A percentile compares a stretch with the other conserved stretches of the same genome.
phyloP scores from a whole-genome alignment of 495 filamentous ascomycete species.

The Aspergillus baeticus region DNA sequence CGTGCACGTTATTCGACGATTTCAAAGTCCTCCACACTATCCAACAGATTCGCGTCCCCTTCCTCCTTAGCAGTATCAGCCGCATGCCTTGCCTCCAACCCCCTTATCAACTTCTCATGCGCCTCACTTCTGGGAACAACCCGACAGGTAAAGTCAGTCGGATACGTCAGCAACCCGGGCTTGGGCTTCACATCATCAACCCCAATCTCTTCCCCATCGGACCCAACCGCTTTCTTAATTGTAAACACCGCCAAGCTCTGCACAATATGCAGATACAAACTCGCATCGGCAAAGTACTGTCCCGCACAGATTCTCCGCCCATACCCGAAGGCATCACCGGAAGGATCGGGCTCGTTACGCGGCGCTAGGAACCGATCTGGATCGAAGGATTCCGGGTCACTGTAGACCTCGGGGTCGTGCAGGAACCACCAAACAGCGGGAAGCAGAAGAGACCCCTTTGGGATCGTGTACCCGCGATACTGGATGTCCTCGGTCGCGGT shows the following conservation, averaged over 20 bases:
- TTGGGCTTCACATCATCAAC: conserved; percentile 27
- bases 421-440: conserved; percentile 36
- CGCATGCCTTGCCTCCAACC: conserved; percentile 26
- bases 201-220: conserved; percentile 21
- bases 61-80: no score
- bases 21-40: no score
- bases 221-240: conserved; percentile 19
- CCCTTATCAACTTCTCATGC: conserved; percentile 32
- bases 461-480: conserved; percentile 36
- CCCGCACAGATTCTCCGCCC: conserved; percentile 61
- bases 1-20: no score
- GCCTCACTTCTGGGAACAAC: conserved; percentile 30
- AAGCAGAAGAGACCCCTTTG: conserved; percentile 42
- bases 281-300: conserved; percentile 56
- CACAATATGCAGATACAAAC: conserved; percentile 48
- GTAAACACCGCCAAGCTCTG: conserved; percentile 56
- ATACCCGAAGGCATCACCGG: conserved; percentile 49
- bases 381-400: conserved; percentile 22
- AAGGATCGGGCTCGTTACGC: conserved; percentile 25
- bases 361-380: conserved; percentile 37
- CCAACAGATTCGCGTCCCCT: no score
- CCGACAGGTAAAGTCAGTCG: conserved; percentile 26
- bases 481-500: conserved; percentile 49
- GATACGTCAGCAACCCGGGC: conserved; percentile 42
- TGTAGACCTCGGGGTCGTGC: conserved; percentile 20